These are phyloP conservation scores for Diplodia mutila DNA, from an alignment of 2,329 filamentous ascomycete species.

Conservation along the genomic window DNA sequence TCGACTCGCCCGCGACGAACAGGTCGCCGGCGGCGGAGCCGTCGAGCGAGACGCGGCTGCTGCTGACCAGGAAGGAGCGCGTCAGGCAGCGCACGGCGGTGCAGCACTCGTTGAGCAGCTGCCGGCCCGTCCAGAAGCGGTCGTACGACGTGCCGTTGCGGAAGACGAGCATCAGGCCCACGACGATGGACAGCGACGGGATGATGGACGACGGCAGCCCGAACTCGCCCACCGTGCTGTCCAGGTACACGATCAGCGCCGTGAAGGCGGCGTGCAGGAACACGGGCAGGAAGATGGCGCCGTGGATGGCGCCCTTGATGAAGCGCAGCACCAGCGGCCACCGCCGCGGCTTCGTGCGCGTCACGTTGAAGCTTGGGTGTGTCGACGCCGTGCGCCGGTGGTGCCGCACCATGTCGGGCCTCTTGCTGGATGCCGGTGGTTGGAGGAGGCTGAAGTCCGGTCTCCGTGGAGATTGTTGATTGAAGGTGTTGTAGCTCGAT, in stretches of 20 bases:
- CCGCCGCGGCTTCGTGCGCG: constrained; percentile 55
- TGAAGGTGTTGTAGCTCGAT: constrained; percentile 4
- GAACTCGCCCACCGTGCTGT: constrained; percentile 56
- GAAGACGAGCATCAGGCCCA: constrained; percentile 70
- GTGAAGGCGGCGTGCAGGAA: constrained; percentile 62
- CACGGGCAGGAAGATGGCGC: constrained; percentile 61
- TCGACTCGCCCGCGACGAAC: constrained; percentile 29
- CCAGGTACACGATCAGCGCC: constrained; percentile 61
- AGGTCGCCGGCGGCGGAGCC: constrained; percentile 24
- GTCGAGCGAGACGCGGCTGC: constrained; percentile 36
- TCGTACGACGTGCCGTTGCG: constrained; percentile 67
- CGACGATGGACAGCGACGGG: constrained; percentile 66
- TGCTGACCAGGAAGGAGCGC: constrained; percentile 58
- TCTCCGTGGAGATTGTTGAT: not conserved
- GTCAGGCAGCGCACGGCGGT: constrained; percentile 65
- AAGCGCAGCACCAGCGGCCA: constrained; percentile 68
- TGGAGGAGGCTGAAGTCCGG: constrained; percentile 7
- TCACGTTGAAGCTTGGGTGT: constrained; percentile 50
- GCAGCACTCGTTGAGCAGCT: constrained; percentile 59
- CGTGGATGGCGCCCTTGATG: constrained; percentile 66
- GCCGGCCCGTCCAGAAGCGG: constrained; percentile 65
- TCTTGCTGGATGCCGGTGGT: not conserved
- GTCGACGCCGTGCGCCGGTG: constrained; percentile 40
- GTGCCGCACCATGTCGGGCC: constrained; percentile 23
- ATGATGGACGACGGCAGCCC: constrained; percentile 64